Percentiles rank a stretch among this genome's conserved stretches.
These are phyloP conservation scores for Echites panduratus DNA, from an alignment of 257 asterid genomes.

Conservation along the genomic window DNA sequence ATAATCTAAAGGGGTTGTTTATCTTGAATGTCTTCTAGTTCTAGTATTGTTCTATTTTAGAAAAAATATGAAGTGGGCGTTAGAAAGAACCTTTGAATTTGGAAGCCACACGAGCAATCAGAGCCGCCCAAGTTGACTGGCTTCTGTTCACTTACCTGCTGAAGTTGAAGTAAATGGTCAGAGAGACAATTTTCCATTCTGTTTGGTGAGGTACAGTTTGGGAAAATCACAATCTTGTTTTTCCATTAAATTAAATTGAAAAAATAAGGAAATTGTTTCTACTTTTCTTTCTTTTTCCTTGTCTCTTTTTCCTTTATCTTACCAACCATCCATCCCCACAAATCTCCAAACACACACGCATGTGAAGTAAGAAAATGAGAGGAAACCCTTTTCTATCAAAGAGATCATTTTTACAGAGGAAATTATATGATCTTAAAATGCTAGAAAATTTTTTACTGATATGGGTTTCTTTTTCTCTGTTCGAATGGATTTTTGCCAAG, in stretches of 20 bases:
- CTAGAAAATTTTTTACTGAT: not conserved
- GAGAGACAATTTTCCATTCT: not conserved
- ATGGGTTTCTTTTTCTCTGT: not conserved
- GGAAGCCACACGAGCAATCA: constrained; percentile 19
- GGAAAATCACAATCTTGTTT: constrained; percentile 3
- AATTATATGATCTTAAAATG: not conserved
- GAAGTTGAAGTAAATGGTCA: constrained; percentile 21
- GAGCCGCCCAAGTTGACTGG: constrained; percentile 76
- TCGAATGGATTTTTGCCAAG: not conserved
- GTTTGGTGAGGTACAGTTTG: constrained; percentile 10
- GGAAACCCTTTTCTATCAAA: not conserved
- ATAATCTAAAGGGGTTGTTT: constrained; percentile 6
- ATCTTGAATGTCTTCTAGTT: constrained; percentile 11
- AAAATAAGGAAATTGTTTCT: not conserved
- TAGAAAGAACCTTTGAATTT: constrained; percentile 15
- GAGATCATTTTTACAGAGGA: not conserved
- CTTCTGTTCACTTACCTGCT: constrained; percentile 27
- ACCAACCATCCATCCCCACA: not conserved
- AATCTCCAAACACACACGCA: not conserved
- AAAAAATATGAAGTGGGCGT: constrained; percentile 16
- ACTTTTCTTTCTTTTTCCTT: not conserved
- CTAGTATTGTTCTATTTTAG: constrained; percentile 5
- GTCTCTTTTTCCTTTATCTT: too few relatives aligned
- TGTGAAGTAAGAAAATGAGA: not conserved
- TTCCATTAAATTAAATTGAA: not conserved